These are phyloP conservation scores for Daldinia bambusicola DNA, from an alignment of 495 filamentous ascomycete genomes.

Conservation along the genomic window DNA sequence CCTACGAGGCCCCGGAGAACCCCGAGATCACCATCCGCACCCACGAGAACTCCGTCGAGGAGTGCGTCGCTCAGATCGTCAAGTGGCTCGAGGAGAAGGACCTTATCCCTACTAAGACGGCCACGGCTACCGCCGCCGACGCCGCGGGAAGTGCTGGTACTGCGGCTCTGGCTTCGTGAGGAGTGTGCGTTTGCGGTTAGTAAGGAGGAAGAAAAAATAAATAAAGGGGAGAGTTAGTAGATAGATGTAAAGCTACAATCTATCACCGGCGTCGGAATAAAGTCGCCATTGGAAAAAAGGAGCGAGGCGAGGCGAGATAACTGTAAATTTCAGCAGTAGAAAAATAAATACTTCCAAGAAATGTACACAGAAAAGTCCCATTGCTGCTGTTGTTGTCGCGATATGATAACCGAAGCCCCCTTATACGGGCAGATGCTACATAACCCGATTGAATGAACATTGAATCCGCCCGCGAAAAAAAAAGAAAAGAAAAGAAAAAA, in stretches of 20 bases:
- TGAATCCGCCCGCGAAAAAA: slow-evolving; percentile 22
- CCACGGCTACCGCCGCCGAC: slow-evolving; percentile 27
- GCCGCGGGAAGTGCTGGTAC: slow-evolving; percentile 24
- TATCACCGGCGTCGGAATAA: slow-evolving; percentile 4
- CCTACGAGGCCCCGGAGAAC: slow-evolving; percentile 88
- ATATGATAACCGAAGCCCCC: slow-evolving; percentile 33
- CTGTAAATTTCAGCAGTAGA: slow-evolving; percentile 15
- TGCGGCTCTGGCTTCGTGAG: slow-evolving; percentile 38
- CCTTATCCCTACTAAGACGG: slow-evolving; percentile 52
- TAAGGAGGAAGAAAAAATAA: neutral
- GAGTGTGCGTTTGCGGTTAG: neutral
- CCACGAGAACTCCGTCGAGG: slow-evolving; percentile 79
- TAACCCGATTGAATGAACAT: no score
- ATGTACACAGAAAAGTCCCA: slow-evolving; percentile 28
- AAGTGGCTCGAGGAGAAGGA: slow-evolving; percentile 73
- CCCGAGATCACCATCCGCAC: slow-evolving; percentile 88
- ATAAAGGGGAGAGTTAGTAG: neutral
- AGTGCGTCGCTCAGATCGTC: slow-evolving; percentile 85
- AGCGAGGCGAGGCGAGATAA: slow-evolving; percentile 11
- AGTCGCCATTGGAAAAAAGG: neutral
- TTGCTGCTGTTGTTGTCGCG: neutral
- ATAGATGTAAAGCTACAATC: neutral
- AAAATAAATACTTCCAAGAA: slow-evolving; percentile 18
- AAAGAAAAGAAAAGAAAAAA: slow-evolving; percentile 2
- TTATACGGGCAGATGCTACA: slow-evolving; percentile 29